phyloP scores from a whole-genome alignment of 768 basidiomycete species.

The Hypholoma fasciculare region DNA sequence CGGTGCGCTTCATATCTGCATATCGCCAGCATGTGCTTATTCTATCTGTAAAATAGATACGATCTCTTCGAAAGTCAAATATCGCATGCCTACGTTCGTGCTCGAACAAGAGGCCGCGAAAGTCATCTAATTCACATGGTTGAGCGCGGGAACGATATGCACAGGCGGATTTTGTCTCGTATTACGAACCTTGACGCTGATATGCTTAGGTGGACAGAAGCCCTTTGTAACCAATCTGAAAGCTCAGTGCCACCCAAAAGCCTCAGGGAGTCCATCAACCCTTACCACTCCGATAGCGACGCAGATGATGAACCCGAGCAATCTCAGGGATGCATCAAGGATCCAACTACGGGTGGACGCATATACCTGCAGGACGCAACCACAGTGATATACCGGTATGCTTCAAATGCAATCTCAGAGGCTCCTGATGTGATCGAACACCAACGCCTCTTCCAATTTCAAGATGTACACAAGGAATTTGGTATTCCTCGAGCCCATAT shows the following conservation, averaged over 20 bases:
- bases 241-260: conserved; percentile 46
- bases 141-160: conserved; percentile 55
- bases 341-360: conserved; percentile 62
- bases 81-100: conserved; percentile 56
- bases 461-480: conserved; percentile 32
- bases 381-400: conserved; percentile 54
- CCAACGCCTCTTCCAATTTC: conserved; percentile 39
- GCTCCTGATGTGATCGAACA: conserved; percentile 11
- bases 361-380: conserved; percentile 62
- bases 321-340: conserved; percentile 43
- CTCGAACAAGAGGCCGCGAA: conserved; percentile 43
- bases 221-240: conserved; percentile 34
- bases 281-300: conserved; percentile 51
- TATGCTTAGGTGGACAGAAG: conserved; percentile 51
- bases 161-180: conserved; percentile 51
- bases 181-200: conserved; percentile 38
- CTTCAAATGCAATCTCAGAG: conserved; percentile 20
- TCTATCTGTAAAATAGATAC: conserved; percentile 37
- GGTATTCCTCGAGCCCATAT: conserved; percentile 23
- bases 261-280: conserved; percentile 36
- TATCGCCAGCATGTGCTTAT: conserved; percentile 1
- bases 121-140: conserved; percentile 64
- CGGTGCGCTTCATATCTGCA: conserved; percentile 36
- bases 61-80: conserved; percentile 64
- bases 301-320: conserved; percentile 39